A percentile compares a stretch with the other conserved stretches of the same genome.
These are phyloP conservation scores for Argentina anserina DNA, from an alignment of 306 rosid species.

Conservation along the genomic window DNA sequence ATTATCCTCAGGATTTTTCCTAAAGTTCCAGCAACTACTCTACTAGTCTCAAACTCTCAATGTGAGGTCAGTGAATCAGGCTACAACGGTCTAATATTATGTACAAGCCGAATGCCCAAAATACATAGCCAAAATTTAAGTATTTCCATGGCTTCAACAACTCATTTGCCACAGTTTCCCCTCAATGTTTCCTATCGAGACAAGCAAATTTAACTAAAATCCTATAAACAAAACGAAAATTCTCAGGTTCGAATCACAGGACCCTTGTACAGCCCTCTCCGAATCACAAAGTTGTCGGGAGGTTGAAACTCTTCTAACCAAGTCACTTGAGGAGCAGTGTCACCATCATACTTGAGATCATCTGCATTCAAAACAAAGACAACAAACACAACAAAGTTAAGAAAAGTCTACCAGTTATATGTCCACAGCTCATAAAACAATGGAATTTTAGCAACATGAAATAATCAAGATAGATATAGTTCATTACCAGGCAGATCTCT, in stretches of 20 bases:
- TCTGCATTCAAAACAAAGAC: slow-evolving; percentile 36
- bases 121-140: slow-evolving; percentile 33
- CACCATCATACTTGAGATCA: slow-evolving; percentile 48
- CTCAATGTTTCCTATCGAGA: slow-evolving; percentile 40
- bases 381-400: neutral
- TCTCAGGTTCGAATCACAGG: slow-evolving; percentile 80
- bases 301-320: slow-evolving; percentile 93
- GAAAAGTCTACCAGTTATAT: neutral
- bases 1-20: slow-evolving; percentile 21
- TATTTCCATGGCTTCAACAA: slow-evolving; percentile 48
- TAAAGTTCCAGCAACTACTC: slow-evolving; percentile 28
- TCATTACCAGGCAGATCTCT: slow-evolving; percentile 71
- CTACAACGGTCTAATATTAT: slow-evolving; percentile 37
- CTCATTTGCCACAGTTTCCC: slow-evolving; percentile 38
- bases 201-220: slow-evolving; percentile 31
- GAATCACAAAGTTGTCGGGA: slow-evolving; percentile 79
- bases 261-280: slow-evolving; percentile 88
- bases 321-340: slow-evolving; percentile 43
- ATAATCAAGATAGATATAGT: neutral
- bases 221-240: slow-evolving; percentile 35
- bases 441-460: neutral
- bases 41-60: slow-evolving; percentile 17
- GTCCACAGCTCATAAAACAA: neutral
- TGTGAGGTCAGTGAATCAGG: slow-evolving; percentile 33
- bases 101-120: slow-evolving; percentile 59